Evolutionary conservation across 805 yeast genomes (phyloP), one percentile per base, ranked within the genome.

Genomic region (Saturnispora dispora): DNA sequence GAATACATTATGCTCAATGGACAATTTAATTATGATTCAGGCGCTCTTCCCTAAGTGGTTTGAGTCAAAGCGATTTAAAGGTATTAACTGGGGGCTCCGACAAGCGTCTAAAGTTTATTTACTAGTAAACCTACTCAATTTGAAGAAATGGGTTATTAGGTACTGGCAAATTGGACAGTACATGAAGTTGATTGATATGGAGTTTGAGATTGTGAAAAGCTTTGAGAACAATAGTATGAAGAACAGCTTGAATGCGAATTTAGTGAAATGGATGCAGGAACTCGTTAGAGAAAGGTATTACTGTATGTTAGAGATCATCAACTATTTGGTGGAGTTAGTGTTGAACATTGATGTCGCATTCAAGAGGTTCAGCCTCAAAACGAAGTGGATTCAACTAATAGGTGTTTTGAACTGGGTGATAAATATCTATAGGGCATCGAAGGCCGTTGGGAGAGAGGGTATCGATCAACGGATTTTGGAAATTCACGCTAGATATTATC

Each of bases 351-450:
- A 58, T 32, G 52, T 67, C 18, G 55, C 64, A 7, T 55, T 51
- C 36, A 55, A 59, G 10, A 53, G 48, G 17, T 37, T 37, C 15
- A 37, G 41, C 9, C 20, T 37, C 23, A 37, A 37, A 18, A 7
- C 23, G 93, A 86, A 57, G 76, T 20, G 23, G 27, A 35, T 48
- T 35, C 25, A 48, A n/a, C n/a, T 48, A 3, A 20, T 48, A 9
- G 51, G 46, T 3, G 15, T 35, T 25, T 7, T 48, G 22, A 43
- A 42, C n/a, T 48, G 43, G 35, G 15, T 48, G 3, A 15, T 48
- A 9, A 40, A 40, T 17, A 20, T 48, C 13, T 25, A 42, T n/a
- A 33, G 51, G 28, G 37, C 27, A 20, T 25, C 27, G 18, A 33
- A 33, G 15, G 28, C n/a, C 7, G 17, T 18, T 20, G 32, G 15